Conservation (phyloP, 2,329 filamentous ascomycete species). For the Fonsecaea pedrosoi region DNA sequence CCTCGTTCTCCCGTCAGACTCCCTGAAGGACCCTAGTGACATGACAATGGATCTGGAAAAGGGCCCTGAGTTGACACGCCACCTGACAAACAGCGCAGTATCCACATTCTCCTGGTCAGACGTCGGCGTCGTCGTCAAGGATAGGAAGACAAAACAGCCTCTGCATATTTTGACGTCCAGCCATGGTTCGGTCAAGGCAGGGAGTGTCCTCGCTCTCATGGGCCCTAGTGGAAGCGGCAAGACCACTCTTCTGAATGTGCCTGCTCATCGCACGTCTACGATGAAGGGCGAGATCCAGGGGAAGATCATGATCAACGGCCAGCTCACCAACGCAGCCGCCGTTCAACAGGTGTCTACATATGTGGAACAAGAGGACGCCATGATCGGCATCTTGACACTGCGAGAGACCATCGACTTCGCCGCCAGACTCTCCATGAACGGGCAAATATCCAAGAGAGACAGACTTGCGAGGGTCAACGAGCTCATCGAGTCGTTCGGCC, state of each 20-base stretch:
- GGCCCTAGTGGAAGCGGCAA: slow-evolving; percentile 78
- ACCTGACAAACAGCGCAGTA: slow-evolving; percentile 69
- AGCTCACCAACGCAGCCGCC: slow-evolving; percentile 56
- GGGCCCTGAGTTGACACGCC: slow-evolving; percentile 45
- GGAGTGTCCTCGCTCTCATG: slow-evolving; percentile 76
- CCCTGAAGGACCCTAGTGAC: slow-evolving; percentile 1
- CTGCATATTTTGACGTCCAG: slow-evolving; percentile 69
- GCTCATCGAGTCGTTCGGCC: slow-evolving; percentile 74
- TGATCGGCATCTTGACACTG: slow-evolving; percentile 81
- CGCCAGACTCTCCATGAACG: slow-evolving; percentile 68
- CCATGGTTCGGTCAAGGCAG: slow-evolving; percentile 69
- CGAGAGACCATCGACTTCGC: slow-evolving; percentile 80
- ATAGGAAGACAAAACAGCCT: slow-evolving; percentile 68
- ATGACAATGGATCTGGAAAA: slow-evolving; percentile 26
- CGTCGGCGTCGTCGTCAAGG: slow-evolving; percentile 74
- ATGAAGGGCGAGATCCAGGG: slow-evolving; percentile 62
- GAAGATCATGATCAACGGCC: slow-evolving; percentile 69
- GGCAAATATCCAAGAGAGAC: slow-evolving; percentile 62
- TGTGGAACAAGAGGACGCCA: slow-evolving; percentile 86
- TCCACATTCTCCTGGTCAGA: slow-evolving; percentile 69
- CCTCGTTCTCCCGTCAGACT: background rate
- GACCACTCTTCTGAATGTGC: slow-evolving; percentile 80
- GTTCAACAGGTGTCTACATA: slow-evolving; percentile 75
- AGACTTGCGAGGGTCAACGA: slow-evolving; percentile 68
- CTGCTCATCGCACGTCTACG: slow-evolving; percentile 67